Conservation (phyloP, 345 rosid genomes). For the Syzygium oleosum region DNA sequence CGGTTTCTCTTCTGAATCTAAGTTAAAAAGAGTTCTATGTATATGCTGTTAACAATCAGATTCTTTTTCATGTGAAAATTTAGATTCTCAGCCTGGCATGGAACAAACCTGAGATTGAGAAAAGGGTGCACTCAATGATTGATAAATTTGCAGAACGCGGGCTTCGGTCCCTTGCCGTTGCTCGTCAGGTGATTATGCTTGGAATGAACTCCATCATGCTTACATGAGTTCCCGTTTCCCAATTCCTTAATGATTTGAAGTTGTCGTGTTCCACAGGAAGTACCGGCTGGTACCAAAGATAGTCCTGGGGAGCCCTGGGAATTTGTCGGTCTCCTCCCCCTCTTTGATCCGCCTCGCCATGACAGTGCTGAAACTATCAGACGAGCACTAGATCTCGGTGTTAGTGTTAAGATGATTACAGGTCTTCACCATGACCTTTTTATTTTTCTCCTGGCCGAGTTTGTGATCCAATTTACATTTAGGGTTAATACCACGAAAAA, state of each 20-base stretch:
- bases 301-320: slow-evolving; percentile 83
- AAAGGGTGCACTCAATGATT: slow-evolving; percentile 33
- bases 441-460: not conserved
- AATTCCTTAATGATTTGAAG: not conserved
- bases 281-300: slow-evolving; percentile 64
- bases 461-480: not conserved
- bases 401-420: slow-evolving; percentile 71
- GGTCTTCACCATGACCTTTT: slow-evolving; percentile 19
- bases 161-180: slow-evolving; percentile 81
- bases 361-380: slow-evolving; percentile 71
- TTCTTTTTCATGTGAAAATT: not conserved
- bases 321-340: slow-evolving; percentile 72
- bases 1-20: not conserved
- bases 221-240: not conserved
- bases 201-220: not conserved
- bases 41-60: not conserved
- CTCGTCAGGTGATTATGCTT: slow-evolving; percentile 47
- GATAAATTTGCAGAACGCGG: slow-evolving; percentile 83
- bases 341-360: slow-evolving; percentile 76
- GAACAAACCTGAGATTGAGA: slow-evolving; percentile 37
- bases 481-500: too few relatives aligned
- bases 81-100: slow-evolving; percentile 46
- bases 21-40: not conserved
- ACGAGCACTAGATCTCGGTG: slow-evolving; percentile 69
- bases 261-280: slow-evolving; percentile 19